These are phyloP conservation scores for Reutealis trisperma DNA, from an alignment of 345 rosid species.

Conservation along the genomic window DNA sequence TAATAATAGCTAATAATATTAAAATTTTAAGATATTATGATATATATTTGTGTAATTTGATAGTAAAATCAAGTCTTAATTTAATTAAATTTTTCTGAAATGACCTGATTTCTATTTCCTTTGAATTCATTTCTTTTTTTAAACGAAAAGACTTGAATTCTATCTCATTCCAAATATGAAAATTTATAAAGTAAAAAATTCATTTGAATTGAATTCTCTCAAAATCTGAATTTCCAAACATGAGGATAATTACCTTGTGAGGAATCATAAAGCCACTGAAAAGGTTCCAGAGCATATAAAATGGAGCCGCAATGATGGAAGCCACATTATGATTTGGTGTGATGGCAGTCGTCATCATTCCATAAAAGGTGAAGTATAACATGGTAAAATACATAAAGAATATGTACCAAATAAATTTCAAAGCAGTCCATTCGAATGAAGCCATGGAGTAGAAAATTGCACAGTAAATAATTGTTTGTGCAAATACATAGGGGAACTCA, in stretches of 20 bases:
- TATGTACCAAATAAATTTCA: conserved; percentile 86
- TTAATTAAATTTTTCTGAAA: too few species aligned
- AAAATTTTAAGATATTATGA: too few species aligned
- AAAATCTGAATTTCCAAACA: too few species aligned
- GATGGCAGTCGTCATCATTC: conserved; percentile 97
- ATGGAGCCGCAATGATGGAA: conserved; percentile 84
- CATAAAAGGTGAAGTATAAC: conserved; percentile 91
- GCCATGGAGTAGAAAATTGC: conserved; percentile 92
- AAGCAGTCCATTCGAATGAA: conserved; percentile 72
- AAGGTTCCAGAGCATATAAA: conserved; percentile 99
- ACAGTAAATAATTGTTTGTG: conserved; percentile 70
- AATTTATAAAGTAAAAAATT: too few species aligned
- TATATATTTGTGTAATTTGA: too few species aligned
- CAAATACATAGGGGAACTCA: conserved; percentile 90
- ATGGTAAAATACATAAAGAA: conserved; percentile 91
- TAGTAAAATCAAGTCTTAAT: too few species aligned
- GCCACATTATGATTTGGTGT: conserved; percentile 98
- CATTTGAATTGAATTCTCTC: too few species aligned
- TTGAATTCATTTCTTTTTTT: too few species aligned
- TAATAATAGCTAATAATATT: too few species aligned
- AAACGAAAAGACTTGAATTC: too few species aligned
- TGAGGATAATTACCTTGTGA: conserved; percentile 58
- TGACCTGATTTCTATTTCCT: too few species aligned
- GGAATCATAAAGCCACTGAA: conserved; percentile 98
- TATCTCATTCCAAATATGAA: too few species aligned